Conservation (phyloP, 1,139 yeast genomes). For the Hyphopichia fennica region DNA sequence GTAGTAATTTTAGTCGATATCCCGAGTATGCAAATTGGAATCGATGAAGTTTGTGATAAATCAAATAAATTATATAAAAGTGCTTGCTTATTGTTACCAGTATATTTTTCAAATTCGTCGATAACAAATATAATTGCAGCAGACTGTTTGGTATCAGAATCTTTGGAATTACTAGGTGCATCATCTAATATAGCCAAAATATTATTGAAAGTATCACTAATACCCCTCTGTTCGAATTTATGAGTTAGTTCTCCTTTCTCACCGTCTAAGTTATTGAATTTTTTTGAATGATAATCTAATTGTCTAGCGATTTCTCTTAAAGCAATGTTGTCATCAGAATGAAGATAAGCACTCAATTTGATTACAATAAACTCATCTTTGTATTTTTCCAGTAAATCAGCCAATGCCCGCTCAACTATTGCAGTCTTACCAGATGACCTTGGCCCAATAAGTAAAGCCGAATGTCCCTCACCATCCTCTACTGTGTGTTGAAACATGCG, state of each 20-base stretch:
- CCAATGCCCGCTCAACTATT: slow-evolving; percentile 58
- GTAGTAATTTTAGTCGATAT: slow-evolving; percentile 73
- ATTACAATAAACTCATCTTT: slow-evolving; percentile 58
- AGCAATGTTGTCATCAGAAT: slow-evolving; percentile 75
- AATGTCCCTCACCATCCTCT: slow-evolving; percentile 72
- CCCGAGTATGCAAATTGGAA: slow-evolving; percentile 84
- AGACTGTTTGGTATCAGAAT: slow-evolving; percentile 7
- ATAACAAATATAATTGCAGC: slow-evolving; percentile 69
- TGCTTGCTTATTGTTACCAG: slow-evolving; percentile 73
- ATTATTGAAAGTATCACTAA: slow-evolving; percentile 42
- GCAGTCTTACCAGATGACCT: slow-evolving; percentile 75
- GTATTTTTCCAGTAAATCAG: slow-evolving; percentile 38
- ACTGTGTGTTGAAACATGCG: slow-evolving; percentile 66
- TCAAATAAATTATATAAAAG: slow-evolving; percentile 85
- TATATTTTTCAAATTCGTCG: slow-evolving; percentile 83
- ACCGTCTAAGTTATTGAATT: slow-evolving; percentile 11
- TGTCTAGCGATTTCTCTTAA: slow-evolving; percentile 85
- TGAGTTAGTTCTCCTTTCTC: slow-evolving; percentile 25
- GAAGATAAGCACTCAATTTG: slow-evolving; percentile 67
- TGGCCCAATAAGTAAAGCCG: slow-evolving; percentile 79
- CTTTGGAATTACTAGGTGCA: slow-evolving; percentile 14
- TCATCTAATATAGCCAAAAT: slow-evolving; percentile 33
- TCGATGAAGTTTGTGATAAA: slow-evolving; percentile 68
- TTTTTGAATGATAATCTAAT: slow-evolving; percentile 51
- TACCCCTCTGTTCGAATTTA: slow-evolving; percentile 45